A percentile compares a stretch with the other conserved stretches of the same genome.
phyloP scores from a whole-genome alignment of 148 eudicot species.

The Chenopodium berlandieri region DNA sequence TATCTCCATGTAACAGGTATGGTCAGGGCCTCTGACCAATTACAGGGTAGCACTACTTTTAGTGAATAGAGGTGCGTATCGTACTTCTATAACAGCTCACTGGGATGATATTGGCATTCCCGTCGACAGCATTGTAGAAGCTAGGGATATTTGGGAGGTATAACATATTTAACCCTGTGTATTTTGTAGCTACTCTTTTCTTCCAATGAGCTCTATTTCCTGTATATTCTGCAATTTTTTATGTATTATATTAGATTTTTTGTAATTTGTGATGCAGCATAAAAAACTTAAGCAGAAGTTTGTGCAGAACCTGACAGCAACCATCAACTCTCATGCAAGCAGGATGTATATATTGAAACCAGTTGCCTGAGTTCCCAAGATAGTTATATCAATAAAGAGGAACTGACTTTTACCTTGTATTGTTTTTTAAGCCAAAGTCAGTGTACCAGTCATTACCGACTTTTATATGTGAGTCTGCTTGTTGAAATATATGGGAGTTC shows the following conservation, averaged over 20 bases:
- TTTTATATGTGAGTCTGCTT: too few relatives aligned
- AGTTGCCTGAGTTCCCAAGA: conserved; percentile 24
- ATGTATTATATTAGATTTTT: background rate
- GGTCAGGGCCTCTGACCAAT: conserved; percentile 72
- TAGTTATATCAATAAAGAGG: background rate
- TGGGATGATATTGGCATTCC: conserved; percentile 83
- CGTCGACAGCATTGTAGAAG: conserved; percentile 38
- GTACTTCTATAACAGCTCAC: conserved; percentile 46
- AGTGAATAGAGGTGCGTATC: conserved; percentile 41
- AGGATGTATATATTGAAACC: conserved; percentile 68
- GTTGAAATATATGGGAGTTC: too few relatives aligned
- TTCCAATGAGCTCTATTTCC: background rate
- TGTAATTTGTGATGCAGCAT: conserved; percentile 43
- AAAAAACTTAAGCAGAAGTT: conserved; percentile 38
- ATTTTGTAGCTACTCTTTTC: background rate
- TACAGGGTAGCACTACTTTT: conserved; percentile 65
- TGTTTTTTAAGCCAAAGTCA: too few relatives aligned
- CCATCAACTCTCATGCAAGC: conserved; percentile 46
- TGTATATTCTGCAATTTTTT: background rate
- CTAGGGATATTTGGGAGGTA: conserved; percentile 82
- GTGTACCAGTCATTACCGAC: too few relatives aligned
- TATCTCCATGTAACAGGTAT: conserved; percentile 45
- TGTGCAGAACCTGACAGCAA: conserved; percentile 48
- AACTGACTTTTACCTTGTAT: background rate
- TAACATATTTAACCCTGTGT: background rate